phyloP scores from a whole-genome alignment of 371 early-diverging fungal species.

The Blakeslea trispora region DNA sequence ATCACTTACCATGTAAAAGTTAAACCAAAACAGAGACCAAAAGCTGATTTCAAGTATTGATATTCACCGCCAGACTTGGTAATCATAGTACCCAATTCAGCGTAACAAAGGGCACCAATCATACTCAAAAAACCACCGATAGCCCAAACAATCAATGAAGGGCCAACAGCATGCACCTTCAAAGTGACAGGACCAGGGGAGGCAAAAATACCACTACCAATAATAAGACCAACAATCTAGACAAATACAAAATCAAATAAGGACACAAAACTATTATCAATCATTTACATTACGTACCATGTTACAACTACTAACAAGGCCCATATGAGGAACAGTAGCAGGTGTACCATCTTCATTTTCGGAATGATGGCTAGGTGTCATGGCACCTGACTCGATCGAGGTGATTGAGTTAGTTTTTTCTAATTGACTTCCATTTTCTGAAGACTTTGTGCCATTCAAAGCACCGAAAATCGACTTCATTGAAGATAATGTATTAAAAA shows the following conservation, averaged over 20 bases:
- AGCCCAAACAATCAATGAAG: constrained; percentile 55
- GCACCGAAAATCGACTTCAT: neutral
- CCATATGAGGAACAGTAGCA: constrained; percentile 35
- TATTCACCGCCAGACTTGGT: constrained; percentile 56
- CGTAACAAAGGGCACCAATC: constrained; percentile 61
- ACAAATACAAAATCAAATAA: neutral
- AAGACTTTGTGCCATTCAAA: neutral
- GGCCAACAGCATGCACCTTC: constrained; percentile 49
- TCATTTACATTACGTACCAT: constrained; percentile 28
- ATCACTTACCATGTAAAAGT: constrained; percentile 30
- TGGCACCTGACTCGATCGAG: constrained; percentile 19
- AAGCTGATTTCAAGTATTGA: constrained; percentile 39
- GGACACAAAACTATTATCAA: constrained; percentile 1
- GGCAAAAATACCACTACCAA: constrained; percentile 68
- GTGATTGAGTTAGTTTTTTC: constrained; percentile 28
- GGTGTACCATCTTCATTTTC: constrained; percentile 1
- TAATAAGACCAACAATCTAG: constrained; percentile 57
- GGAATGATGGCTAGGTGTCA: neutral
- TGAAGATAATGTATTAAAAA: neutral
- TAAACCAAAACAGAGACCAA: constrained; percentile 34
- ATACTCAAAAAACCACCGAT: constrained; percentile 55
- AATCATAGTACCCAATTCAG: constrained; percentile 67
- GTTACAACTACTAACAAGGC: constrained; percentile 35
- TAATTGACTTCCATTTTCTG: neutral
- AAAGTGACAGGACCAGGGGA: constrained; percentile 58